A percentile compares a stretch with the other conserved stretches of the same genome.
Conservation (phyloP, 2,329 filamentous ascomycete species). For the Penicillium sp. region DNA sequence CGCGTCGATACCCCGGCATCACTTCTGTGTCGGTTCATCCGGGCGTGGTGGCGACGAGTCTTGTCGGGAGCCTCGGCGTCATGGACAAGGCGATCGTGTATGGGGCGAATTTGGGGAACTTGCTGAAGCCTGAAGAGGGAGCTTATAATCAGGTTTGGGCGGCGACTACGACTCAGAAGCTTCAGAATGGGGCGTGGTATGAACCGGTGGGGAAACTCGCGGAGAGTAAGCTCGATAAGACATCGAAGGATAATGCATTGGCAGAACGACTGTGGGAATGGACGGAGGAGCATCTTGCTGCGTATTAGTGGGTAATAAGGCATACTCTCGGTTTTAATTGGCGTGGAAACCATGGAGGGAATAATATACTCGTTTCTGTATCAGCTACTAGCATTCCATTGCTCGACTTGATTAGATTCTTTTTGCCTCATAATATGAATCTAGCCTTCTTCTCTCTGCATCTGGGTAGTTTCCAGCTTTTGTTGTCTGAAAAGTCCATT, state of each 20-base stretch:
- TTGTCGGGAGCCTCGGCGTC: conserved; percentile 26
- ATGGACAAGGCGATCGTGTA: conserved; percentile 13
- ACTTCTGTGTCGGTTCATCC: conserved; percentile 42
- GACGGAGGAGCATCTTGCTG: conserved; percentile 9
- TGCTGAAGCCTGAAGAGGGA: conserved; percentile 35
- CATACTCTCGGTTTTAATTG: no score
- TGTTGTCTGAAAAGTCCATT: no score
- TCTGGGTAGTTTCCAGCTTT: no score
- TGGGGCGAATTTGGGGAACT: conserved; percentile 5
- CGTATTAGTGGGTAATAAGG: no score
- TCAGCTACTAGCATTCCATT: no score
- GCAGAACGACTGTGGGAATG: conserved; percentile 13
- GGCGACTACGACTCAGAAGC: conserved; percentile 24
- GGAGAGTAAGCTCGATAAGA: conserved; percentile 2
- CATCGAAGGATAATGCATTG: conserved; percentile 7
- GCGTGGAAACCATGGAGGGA: no score
- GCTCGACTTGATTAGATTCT: no score
- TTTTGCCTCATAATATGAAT: no score
- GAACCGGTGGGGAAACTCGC: conserved; percentile 10
- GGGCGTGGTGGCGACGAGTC: conserved; percentile 40
- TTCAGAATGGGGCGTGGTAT: conserved; percentile 11
- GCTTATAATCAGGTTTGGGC: conserved; percentile 45
- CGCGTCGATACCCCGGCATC: conserved; percentile 39
- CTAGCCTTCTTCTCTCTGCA: no score
- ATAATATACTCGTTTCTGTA: no score